These are phyloP conservation scores for Pyrus hybrid DNA, from an alignment of 331 rosid species.

Conservation along the genomic window DNA sequence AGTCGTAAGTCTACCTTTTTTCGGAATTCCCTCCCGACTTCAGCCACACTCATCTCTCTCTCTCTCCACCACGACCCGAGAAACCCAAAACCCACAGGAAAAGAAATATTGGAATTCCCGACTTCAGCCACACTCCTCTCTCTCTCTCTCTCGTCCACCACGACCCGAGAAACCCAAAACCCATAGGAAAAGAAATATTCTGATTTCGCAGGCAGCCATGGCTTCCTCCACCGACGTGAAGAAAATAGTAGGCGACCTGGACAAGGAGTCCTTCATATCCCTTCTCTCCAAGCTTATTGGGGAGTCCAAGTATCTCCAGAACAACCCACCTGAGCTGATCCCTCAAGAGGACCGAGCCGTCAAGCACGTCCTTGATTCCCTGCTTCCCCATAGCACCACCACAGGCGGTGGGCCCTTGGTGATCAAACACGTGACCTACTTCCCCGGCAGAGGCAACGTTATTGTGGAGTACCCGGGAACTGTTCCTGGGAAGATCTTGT, in stretches of 20 bases:
- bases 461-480: slow-evolving; percentile 81
- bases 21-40: too few relatives aligned
- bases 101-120: not conserved
- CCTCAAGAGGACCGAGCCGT: slow-evolving; percentile 75
- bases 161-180: not conserved
- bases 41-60: too few relatives aligned
- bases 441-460: slow-evolving; percentile 70
- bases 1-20: too few relatives aligned
- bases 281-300: slow-evolving; percentile 72
- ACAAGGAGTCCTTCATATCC: slow-evolving; percentile 45
- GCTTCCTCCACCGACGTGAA: slow-evolving; percentile 25
- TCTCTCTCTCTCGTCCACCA: not conserved
- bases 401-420: slow-evolving; percentile 74
- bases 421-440: slow-evolving; percentile 59
- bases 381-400: slow-evolving; percentile 63
- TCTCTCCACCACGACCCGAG: too few relatives aligned
- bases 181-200: not conserved
- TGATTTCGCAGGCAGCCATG: slow-evolving; percentile 24
- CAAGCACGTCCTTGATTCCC: slow-evolving; percentile 54
- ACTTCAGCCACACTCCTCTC: not conserved
- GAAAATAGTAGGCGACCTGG: slow-evolving; percentile 44
- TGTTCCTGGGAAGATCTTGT: too few relatives aligned
- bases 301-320: slow-evolving; percentile 72
- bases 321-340: slow-evolving; percentile 78
- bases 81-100: too few relatives aligned